Evolutionary conservation across 345 rosid species (phyloP).

Genomic region (Salix udensis): DNA sequence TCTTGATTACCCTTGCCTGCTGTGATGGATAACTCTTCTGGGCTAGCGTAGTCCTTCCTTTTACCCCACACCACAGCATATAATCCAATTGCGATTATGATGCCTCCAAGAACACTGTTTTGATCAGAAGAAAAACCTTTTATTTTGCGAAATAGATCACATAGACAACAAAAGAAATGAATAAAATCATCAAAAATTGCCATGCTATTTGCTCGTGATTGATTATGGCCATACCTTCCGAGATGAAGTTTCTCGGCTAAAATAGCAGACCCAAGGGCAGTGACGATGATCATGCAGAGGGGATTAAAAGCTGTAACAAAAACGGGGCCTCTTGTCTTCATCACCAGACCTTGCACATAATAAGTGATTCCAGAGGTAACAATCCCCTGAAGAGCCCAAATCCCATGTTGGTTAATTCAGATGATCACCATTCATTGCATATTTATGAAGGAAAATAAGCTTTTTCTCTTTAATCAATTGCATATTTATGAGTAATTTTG

Average conservation of each 20-base stretch:
- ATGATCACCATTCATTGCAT: not conserved
- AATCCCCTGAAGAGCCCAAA: slow-evolving; percentile 38
- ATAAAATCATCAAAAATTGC: too few relatives aligned
- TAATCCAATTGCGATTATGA: slow-evolving; percentile 53
- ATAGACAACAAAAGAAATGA: too few relatives aligned
- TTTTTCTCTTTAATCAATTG: too few relatives aligned
- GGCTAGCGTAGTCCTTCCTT: slow-evolving; percentile 41
- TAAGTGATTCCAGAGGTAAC: slow-evolving; percentile 66
- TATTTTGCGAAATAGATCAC: not conserved
- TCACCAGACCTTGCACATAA: slow-evolving; percentile 72
- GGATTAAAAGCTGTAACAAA: slow-evolving; percentile 82
- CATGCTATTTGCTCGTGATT: too few relatives aligned
- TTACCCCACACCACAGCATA: slow-evolving; percentile 68
- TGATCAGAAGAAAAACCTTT: not conserved
- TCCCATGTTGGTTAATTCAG: too few relatives aligned
- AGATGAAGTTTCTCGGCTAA: slow-evolving; percentile 59
- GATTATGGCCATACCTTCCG: slow-evolving; percentile 43
- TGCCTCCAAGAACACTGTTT: slow-evolving; percentile 51
- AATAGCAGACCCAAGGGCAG: slow-evolving; percentile 48
- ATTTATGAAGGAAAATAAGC: not conserved
- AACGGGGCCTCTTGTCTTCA: slow-evolving; percentile 68
- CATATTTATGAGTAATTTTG: too few relatives aligned
- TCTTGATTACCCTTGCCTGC: slow-evolving; percentile 24
- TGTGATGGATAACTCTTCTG: not conserved
- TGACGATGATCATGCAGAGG: slow-evolving; percentile 67